Percentiles rank a stretch among this genome's conserved stretches.
These are phyloP conservation scores for Chaetomiaceae sp. DNA, from an alignment of 2,329 filamentous ascomycete genomes.

Conservation along the genomic window DNA sequence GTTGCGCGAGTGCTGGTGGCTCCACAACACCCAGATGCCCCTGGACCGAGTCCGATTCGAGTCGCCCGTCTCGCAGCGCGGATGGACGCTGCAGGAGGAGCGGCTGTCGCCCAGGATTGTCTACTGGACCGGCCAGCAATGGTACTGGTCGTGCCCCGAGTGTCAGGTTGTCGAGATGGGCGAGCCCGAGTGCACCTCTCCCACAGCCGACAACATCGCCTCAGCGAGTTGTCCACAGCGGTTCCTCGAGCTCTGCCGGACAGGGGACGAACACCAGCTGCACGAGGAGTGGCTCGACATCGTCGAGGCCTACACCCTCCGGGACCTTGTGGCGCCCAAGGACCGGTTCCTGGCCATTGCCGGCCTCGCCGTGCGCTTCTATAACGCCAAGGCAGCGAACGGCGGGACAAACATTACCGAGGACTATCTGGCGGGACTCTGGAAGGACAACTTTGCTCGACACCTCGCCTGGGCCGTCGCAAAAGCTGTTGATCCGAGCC, in stretches of 20 bases:
- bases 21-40: conserved; percentile 20
- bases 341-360: conserved; percentile 28
- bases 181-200: conserved; percentile 5
- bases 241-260: conserved; percentile 25
- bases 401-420: conserved; percentile 18
- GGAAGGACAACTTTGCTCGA: conserved; percentile 25
- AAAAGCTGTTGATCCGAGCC: conserved; percentile 15
- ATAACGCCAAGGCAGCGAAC: conserved; percentile 23
- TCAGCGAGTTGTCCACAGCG: conserved; percentile 23
- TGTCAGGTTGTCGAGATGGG: conserved; percentile 21
- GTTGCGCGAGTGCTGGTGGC: conserved; percentile 24
- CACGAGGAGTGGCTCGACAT: conserved; percentile 28
- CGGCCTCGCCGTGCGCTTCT: conserved; percentile 27
- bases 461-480: conserved; percentile 27
- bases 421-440: conserved; percentile 26
- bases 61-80: conserved; percentile 23
- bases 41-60: conserved; percentile 23
- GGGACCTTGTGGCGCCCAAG: conserved; percentile 24
- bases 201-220: background rate
- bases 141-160: conserved; percentile 28
- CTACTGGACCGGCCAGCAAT: conserved; percentile 27
- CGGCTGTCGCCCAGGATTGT: conserved; percentile 26
- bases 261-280: conserved; percentile 21
- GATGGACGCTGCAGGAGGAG: conserved; percentile 29
- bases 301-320: conserved; percentile 25